These are phyloP conservation scores for Strobilomyces confusus DNA, from an alignment of 768 basidiomycete species.

Conservation along the genomic window DNA sequence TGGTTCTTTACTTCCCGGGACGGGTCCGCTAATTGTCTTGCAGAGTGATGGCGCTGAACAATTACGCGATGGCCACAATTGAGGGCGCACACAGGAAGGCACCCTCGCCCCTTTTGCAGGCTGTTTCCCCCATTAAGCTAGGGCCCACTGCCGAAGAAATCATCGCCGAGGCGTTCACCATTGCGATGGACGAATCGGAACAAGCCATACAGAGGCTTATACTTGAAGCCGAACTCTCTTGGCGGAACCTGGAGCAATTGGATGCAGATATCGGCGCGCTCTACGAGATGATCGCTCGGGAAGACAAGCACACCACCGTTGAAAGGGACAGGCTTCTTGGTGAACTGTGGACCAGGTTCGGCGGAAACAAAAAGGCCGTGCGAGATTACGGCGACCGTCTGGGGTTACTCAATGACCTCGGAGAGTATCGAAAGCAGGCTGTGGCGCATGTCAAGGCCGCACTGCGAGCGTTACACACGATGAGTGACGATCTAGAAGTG, in stretches of 20 bases:
- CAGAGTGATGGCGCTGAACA: slow-evolving; percentile 75
- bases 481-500: slow-evolving; percentile 76
- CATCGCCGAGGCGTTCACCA: slow-evolving; percentile 50
- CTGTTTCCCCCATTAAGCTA: slow-evolving; percentile 39
- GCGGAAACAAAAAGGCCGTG: slow-evolving; percentile 35
- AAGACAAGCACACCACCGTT: slow-evolving; percentile 43
- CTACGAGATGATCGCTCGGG: slow-evolving; percentile 57
- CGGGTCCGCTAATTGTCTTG: slow-evolving; percentile 2
- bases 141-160: slow-evolving; percentile 39
- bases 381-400: slow-evolving; percentile 48
- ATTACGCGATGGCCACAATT: slow-evolving; percentile 51
- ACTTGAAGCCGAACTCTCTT: slow-evolving; percentile 61
- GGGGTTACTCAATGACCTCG: slow-evolving; percentile 50
- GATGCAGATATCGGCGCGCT: slow-evolving; percentile 57
- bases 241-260: slow-evolving; percentile 53
- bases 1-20: neutral
- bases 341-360: slow-evolving; percentile 21
- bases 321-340: slow-evolving; percentile 55
- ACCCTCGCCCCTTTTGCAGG: slow-evolving; percentile 29
- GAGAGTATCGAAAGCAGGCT: slow-evolving; percentile 57
- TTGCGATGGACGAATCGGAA: slow-evolving; percentile 61
- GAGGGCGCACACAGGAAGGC: slow-evolving; percentile 12
- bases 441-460: slow-evolving; percentile 63
- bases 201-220: slow-evolving; percentile 51
- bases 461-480: slow-evolving; percentile 53